Conservation (phyloP, 2,329 filamentous ascomycete genomes). For the Penicillium sp. region DNA sequence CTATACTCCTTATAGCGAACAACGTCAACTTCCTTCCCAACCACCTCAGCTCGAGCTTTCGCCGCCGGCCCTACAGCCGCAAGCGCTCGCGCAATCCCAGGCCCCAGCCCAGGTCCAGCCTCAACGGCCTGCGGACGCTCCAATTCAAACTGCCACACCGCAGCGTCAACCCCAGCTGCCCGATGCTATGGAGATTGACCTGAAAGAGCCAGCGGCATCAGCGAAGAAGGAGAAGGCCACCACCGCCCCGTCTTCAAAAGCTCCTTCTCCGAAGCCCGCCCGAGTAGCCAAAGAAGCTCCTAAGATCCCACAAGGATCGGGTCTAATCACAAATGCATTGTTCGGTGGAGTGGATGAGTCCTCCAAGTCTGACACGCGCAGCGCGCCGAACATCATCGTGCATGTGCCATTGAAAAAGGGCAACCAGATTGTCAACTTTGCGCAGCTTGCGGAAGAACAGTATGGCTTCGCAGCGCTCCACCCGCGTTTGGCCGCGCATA, state of each 20-base stretch:
- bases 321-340: slow-evolving; percentile 63
- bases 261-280: slow-evolving; percentile 57
- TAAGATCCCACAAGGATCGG: slow-evolving; percentile 63
- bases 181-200: slow-evolving; percentile 39
- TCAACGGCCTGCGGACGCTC: slow-evolving; percentile 9
- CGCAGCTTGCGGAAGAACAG: slow-evolving; percentile 85
- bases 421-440: slow-evolving; percentile 94
- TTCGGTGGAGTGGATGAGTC: slow-evolving; percentile 55
- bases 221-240: slow-evolving; percentile 47
- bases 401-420: slow-evolving; percentile 77
- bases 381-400: slow-evolving; percentile 77
- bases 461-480: slow-evolving; percentile 95
- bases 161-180: slow-evolving; percentile 16
- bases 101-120: slow-evolving; percentile 20
- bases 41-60: slow-evolving; percentile 25
- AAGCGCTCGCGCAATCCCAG: slow-evolving; percentile 21
- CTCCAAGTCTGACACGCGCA: slow-evolving; percentile 44
- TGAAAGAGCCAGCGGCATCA: slow-evolving; percentile 29
- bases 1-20: slow-evolving; percentile 26
- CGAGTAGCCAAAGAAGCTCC: slow-evolving; percentile 57
- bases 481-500: slow-evolving; percentile 83
- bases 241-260: slow-evolving; percentile 55
- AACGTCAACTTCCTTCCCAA: slow-evolving; percentile 28
- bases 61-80: slow-evolving; percentile 20
- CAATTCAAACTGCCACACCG: slow-evolving; percentile 20